A percentile compares a stretch with the other conserved stretches of the same genome.
Evolutionary conservation across 2,329 filamentous ascomycete species (phyloP).

Genomic region (Ceratocystis eucalypticola): DNA sequence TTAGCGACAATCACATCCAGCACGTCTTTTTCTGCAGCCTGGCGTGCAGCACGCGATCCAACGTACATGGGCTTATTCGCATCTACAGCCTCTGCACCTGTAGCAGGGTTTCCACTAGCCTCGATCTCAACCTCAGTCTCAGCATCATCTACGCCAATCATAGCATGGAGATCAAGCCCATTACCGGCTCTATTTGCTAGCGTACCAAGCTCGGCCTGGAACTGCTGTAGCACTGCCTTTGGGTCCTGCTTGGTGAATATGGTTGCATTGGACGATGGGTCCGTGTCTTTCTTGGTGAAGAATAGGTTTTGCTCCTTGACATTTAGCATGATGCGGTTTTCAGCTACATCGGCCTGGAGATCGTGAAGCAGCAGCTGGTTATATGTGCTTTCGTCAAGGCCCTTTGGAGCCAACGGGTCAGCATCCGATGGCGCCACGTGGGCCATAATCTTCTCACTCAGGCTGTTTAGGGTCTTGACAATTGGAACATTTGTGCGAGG

Average conservation of each 20-base stretch:
- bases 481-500: slow-evolving; percentile 73
- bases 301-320: slow-evolving; percentile 79
- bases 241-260: slow-evolving; percentile 59
- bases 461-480: slow-evolving; percentile 72
- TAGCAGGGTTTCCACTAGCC: not conserved
- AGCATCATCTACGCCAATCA: slow-evolving; percentile 56
- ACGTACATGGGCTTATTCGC: slow-evolving; percentile 41
- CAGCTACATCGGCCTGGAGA: slow-evolving; percentile 58
- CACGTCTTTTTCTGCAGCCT: slow-evolving; percentile 55
- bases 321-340: slow-evolving; percentile 69
- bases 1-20: slow-evolving; percentile 50
- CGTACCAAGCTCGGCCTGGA: slow-evolving; percentile 48
- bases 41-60: slow-evolving; percentile 52
- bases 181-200: slow-evolving; percentile 36
- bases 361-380: slow-evolving; percentile 66
- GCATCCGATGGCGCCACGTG: slow-evolving; percentile 70
- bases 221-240: slow-evolving; percentile 47
- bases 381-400: slow-evolving; percentile 59
- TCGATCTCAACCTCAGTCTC: slow-evolving; percentile 44
- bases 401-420: slow-evolving; percentile 42
- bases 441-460: slow-evolving; percentile 88
- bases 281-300: slow-evolving; percentile 50
- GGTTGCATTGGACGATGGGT: slow-evolving; percentile 32
- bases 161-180: slow-evolving; percentile 47
- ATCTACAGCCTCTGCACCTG: slow-evolving; percentile 20